Evolutionary conservation across 78 protist species (phyloP), one percentile per base, ranked within the genome.

Genomic region (Acrasis kona): DNA sequence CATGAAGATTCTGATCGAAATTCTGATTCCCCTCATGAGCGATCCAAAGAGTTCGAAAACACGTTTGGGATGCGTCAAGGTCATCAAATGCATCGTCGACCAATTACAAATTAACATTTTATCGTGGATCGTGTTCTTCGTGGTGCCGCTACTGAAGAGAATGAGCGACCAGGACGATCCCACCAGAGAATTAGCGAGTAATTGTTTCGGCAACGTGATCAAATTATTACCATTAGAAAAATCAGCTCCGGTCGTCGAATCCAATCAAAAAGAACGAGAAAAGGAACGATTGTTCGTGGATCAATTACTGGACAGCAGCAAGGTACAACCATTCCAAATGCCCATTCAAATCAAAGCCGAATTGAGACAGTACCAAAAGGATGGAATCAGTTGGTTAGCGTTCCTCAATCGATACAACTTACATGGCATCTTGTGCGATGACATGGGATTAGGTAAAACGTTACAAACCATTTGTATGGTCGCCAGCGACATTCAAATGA

Each of bases 381-480:
- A 90, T 29, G 98, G 98, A 39, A 70, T 95, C 28, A 79, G 82
- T 69, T 95, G 97, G 97, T 67, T 95, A 66, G 86, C 76, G 19
- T 92, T 92, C 65, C 83, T 93, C 34, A 41, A 65, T 77, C 35
- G 39, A 42, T 83, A 78, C 70, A 39, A 76, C 27, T 57, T 88
- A 2, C 90, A 84, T 41, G 96, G 94, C 57, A 83, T 92, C 5
- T 89, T 95, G 2, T 77, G 93, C 41, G 98, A 95, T 57, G 97
- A 95, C 65, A 95, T 95, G 98, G 99, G 99, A 8, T 89, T 96
- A 19, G 99, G 99, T 2, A 96, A 96, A 87, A 94, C 98, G 10
- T 82, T 94, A 39, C 96, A 93, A 83, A 71, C 95, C 35, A 83
- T 91, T 32, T 79, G 92, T 79, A 75, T 87, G n/a, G 19, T 91